phyloP scores from a whole-genome alignment of 139 green algal species.

The Picochlorum sp. region DNA sequence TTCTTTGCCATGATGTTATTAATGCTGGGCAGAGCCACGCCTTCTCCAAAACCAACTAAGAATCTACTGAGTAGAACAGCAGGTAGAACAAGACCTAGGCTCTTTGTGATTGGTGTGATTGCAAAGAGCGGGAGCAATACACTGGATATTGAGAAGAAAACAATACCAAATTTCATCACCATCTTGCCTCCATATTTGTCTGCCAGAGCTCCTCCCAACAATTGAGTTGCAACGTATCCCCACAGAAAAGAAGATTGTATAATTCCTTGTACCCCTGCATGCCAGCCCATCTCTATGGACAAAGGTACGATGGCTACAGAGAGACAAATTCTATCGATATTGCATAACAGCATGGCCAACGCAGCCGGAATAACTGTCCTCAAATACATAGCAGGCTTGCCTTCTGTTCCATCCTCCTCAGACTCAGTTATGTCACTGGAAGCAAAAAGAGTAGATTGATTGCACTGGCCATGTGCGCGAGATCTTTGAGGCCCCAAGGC shows the following conservation, averaged over 20 bases:
- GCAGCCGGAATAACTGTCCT: slow-evolving; percentile 51
- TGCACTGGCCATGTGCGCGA: too few species aligned
- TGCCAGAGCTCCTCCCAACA: slow-evolving; percentile 73
- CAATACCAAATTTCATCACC: slow-evolving; percentile 70
- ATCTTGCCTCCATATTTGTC: slow-evolving; percentile 70
- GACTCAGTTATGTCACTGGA: too few species aligned
- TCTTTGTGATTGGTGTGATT: slow-evolving; percentile 11
- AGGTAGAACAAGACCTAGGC: slow-evolving; percentile 40
- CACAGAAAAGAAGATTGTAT: slow-evolving; percentile 88
- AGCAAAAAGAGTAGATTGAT: too few species aligned
- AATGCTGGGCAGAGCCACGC: slow-evolving; percentile 86
- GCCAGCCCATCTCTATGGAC: slow-evolving; percentile 74
- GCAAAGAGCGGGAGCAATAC: slow-evolving; percentile 56
- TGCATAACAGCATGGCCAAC: slow-evolving; percentile 80
- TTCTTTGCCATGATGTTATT: slow-evolving; percentile 77
- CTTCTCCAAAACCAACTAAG: slow-evolving; percentile 79
- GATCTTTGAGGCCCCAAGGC: too few species aligned
- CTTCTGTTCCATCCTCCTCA: background rate
- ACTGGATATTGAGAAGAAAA: slow-evolving; percentile 72
- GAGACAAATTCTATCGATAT: slow-evolving; percentile 94
- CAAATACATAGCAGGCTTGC: background rate
- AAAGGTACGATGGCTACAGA: slow-evolving; percentile 89
- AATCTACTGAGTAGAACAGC: slow-evolving; percentile 50
- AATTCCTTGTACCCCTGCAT: slow-evolving; percentile 56
- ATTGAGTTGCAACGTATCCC: slow-evolving; percentile 84